Evolutionary conservation across 495 filamentous ascomycete species (phyloP).

Genomic region (Lophiotrema nucula): DNA sequence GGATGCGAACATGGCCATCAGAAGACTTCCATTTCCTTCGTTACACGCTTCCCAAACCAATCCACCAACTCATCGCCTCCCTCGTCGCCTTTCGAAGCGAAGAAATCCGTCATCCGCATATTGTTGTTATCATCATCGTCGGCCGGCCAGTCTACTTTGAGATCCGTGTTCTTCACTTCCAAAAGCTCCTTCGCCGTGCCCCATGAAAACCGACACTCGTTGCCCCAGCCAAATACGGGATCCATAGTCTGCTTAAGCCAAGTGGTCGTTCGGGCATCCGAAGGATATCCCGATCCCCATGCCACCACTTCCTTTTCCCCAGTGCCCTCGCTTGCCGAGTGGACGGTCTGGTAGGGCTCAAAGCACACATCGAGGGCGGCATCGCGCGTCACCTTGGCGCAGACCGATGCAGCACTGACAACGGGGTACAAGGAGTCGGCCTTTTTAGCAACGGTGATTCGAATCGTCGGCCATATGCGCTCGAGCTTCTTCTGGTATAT

Average conservation of each 20-base stretch:
- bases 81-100: conserved; percentile 49
- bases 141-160: conserved; percentile 80
- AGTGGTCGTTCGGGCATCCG: conserved; percentile 71
- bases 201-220: conserved; percentile 92
- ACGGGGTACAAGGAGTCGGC: conserved; percentile 91
- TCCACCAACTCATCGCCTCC: conserved; percentile 53
- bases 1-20: conserved; percentile 5
- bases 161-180: conserved; percentile 60
- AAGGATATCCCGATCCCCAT: conserved; percentile 94
- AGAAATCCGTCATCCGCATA: conserved; percentile 72
- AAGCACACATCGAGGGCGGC: conserved; percentile 77
- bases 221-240: conserved; percentile 91
- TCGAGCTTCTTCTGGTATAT: conserved; percentile 83
- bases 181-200: conserved; percentile 91
- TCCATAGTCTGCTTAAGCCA: conserved; percentile 90
- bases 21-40: conserved; percentile 48
- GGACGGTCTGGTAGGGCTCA: conserved; percentile 39
- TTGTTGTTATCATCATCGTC: conserved; percentile 62
- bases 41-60: conserved; percentile 64
- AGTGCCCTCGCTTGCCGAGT: conserved; percentile 8
- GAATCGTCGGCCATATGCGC: conserved; percentile 73
- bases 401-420: conserved; percentile 89
- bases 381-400: conserved; percentile 93
- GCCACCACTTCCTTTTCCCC: conserved; percentile 34
- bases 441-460: conserved; percentile 92